phyloP scores from a whole-genome alignment of 345 rosid species.

The Fremontodendron californicum region DNA sequence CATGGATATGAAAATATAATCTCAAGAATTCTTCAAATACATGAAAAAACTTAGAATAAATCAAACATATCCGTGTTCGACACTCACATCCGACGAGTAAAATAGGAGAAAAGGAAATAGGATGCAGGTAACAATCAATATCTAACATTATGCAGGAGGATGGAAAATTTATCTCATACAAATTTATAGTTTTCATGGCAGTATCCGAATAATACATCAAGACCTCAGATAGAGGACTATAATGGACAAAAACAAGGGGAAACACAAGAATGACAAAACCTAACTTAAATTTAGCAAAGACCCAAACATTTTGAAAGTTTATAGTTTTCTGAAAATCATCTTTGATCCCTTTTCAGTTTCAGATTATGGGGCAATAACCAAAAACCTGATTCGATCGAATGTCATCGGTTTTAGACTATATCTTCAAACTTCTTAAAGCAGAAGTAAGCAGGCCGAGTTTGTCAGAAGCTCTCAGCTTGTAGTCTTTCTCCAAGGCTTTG shows the following conservation, averaged over 20 bases:
- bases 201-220: constrained; percentile 12
- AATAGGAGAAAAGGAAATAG: no score
- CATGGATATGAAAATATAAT: no score
- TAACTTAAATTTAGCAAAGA: neutral
- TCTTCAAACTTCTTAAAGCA: constrained; percentile 66
- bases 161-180: constrained; percentile 6
- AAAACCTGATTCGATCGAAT: constrained; percentile 20
- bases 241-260: neutral
- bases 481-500: constrained; percentile 77
- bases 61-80: no score
- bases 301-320: neutral
- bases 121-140: no score
- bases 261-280: neutral
- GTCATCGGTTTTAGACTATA: constrained; percentile 28
- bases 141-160: neutral
- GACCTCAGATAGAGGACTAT: neutral
- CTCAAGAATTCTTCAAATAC: no score
- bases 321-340: neutral
- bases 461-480: constrained; percentile 69
- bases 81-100: no score
- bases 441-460: constrained; percentile 60
- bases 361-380: constrained; percentile 4
- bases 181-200: neutral
- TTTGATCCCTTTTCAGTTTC: constrained; percentile 15
- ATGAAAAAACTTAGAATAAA: no score